Conservation (phyloP, 164 flowering plant species). For the Vitis cinerea region DNA sequence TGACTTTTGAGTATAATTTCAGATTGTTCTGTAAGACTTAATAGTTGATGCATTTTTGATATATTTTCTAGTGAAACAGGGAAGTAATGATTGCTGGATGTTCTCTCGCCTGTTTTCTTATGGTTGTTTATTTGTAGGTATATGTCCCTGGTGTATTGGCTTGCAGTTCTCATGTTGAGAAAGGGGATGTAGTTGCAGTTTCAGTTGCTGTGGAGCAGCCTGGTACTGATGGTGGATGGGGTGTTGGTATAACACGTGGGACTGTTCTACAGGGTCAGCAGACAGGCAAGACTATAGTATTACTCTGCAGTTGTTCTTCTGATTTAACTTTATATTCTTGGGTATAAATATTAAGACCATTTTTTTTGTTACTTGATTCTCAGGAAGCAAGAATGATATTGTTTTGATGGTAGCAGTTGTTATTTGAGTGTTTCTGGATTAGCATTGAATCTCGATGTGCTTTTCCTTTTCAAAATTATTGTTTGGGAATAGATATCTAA, state of each 20-base stretch:
- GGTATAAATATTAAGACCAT: background rate
- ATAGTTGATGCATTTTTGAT: background rate
- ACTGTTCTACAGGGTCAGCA: constrained; percentile 69
- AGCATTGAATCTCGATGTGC: background rate
- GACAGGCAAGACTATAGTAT: constrained; percentile 47
- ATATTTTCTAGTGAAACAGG: too few relatives aligned
- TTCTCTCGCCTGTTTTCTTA: background rate
- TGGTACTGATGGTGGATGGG: constrained; percentile 67
- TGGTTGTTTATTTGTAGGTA: constrained; percentile 41
- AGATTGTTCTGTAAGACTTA: background rate
- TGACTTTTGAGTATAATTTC: background rate
- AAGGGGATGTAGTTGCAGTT: constrained; percentile 87
- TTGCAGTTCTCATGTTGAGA: constrained; percentile 94
- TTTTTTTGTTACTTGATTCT: background rate
- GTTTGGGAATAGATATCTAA: background rate
- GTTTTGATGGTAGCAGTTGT: too few relatives aligned
- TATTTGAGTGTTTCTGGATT: too few relatives aligned
- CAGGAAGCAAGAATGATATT: too few relatives aligned
- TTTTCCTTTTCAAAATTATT: too few relatives aligned
- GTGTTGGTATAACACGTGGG: constrained; percentile 84
- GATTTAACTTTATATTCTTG: background rate
- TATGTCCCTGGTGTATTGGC: constrained; percentile 98
- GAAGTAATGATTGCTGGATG: too few relatives aligned
- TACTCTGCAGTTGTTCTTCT: background rate
- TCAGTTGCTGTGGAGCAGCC: constrained; percentile 93